phyloP scores from a whole-genome alignment of 139 green algal species.

The Chlamydomonas sp. region DNA sequence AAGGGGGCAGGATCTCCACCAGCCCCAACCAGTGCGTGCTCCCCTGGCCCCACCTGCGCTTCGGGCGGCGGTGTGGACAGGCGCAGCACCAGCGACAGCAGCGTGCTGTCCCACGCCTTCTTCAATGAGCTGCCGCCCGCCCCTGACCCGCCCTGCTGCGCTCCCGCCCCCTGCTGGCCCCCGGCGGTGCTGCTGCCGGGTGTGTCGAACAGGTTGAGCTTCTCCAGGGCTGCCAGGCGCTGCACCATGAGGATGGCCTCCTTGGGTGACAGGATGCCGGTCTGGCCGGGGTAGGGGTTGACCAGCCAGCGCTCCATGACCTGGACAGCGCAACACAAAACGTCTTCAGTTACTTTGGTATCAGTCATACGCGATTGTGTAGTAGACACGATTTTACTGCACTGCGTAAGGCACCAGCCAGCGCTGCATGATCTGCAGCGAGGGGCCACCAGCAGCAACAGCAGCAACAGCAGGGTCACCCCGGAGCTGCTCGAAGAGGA shows the following conservation, averaged over 20 bases:
- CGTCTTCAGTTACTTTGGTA: too few species aligned
- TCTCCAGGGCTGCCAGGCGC: constrained; percentile 77
- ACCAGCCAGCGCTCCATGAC: constrained; percentile 59
- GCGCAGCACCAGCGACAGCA: constrained; percentile 29
- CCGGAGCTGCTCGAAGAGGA: too few species aligned
- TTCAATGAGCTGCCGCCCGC: not conserved
- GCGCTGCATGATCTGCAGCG: too few species aligned
- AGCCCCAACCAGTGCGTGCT: too few species aligned
- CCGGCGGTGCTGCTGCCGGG: not conserved
- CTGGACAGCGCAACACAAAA: constrained; percentile 16
- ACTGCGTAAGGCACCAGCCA: too few species aligned
- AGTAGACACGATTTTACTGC: too few species aligned
- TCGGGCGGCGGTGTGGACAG: constrained; percentile 8
- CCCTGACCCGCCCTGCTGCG: not conserved
- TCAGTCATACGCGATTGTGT: too few species aligned
- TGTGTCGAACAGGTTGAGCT: constrained; percentile 56
- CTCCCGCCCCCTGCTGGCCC: not conserved
- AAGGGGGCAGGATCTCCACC: too few species aligned
- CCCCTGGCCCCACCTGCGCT: not conserved
- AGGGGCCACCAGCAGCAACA: too few species aligned
- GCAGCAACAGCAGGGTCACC: too few species aligned
- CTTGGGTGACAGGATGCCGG: constrained; percentile 71
- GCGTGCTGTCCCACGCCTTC: constrained; percentile 29
- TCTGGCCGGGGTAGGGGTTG: constrained; percentile 42
- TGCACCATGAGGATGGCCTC: constrained; percentile 90